Conservation (phyloP, 495 filamentous ascomycete genomes). For the Daldinia caldariorum region DNA sequence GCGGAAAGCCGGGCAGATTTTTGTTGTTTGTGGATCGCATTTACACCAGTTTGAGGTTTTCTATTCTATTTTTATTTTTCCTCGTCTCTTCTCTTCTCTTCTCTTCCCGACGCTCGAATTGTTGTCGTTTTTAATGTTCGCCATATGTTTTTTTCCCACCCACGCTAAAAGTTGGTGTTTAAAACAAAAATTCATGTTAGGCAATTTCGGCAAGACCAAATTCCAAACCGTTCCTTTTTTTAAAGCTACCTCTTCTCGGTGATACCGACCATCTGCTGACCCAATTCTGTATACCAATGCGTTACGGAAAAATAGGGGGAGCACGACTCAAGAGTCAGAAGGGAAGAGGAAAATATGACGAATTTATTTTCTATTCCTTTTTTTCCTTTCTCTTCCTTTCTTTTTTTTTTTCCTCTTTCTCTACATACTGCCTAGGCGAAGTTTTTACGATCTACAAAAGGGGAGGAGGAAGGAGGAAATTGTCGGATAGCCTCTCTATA, state of each 20-base stretch:
- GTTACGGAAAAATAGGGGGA: not conserved
- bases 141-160: not conserved
- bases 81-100: not conserved
- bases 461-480: not conserved
- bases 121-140: not conserved
- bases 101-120: slow-evolving; percentile 3
- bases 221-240: slow-evolving; percentile 3
- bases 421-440: not conserved
- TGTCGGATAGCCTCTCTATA: not conserved
- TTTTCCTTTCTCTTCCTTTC: not conserved
- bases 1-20: slow-evolving; percentile 31
- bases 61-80: not conserved
- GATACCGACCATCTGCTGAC: not conserved
- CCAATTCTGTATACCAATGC: not conserved
- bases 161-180: not conserved
- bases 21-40: slow-evolving; percentile 30
- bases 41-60: slow-evolving; percentile 30
- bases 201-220: not conserved
- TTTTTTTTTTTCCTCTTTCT: not conserved
- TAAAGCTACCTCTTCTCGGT: too few relatives aligned
- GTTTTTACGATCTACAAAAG: not conserved
- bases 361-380: not conserved
- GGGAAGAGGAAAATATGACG: not conserved
- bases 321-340: not conserved
- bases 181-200: not conserved